These are phyloP conservation scores for Talaromyces sp. DNA, from an alignment of 2,329 filamentous ascomycete genomes.

Conservation along the genomic window DNA sequence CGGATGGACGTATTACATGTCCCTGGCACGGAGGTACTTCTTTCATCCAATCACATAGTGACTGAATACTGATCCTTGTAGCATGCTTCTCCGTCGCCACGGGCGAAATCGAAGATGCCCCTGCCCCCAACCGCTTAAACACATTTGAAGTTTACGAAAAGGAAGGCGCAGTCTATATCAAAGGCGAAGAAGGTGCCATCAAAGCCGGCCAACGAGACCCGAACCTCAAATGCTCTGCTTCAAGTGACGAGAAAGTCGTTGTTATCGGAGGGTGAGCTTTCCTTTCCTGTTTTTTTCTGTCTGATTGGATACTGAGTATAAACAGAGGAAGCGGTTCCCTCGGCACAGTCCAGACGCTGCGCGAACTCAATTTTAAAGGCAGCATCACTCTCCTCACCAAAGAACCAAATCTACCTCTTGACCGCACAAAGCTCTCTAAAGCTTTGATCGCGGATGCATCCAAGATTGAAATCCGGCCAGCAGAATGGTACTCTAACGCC, in stretches of 20 bases:
- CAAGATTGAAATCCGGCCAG: slow-evolving; percentile 73
- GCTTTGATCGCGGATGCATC: slow-evolving; percentile 75
- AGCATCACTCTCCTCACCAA: slow-evolving; percentile 76
- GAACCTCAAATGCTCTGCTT: slow-evolving; percentile 65
- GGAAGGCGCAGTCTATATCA: slow-evolving; percentile 78
- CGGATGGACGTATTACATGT: slow-evolving; percentile 79
- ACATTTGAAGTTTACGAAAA: slow-evolving; percentile 78
- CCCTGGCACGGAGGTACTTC: slow-evolving; percentile 88
- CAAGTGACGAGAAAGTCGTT: slow-evolving; percentile 60
- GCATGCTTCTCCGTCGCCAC: slow-evolving; percentile 89
- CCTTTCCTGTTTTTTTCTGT: background rate
- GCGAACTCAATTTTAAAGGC: slow-evolving; percentile 75
- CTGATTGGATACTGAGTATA: background rate
- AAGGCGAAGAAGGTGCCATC: slow-evolving; percentile 72
- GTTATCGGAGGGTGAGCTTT: slow-evolving; percentile 67
- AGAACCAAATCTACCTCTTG: slow-evolving; percentile 83
- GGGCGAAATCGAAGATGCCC: slow-evolving; percentile 92
- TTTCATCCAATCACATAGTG: background rate
- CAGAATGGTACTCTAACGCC: slow-evolving; percentile 68
- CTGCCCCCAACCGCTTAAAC: slow-evolving; percentile 79
- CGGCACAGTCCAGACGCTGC: slow-evolving; percentile 75
- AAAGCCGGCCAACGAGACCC: slow-evolving; percentile 71
- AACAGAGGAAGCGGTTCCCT: slow-evolving; percentile 75
- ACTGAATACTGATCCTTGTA: slow-evolving; percentile 31
- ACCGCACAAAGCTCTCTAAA: slow-evolving; percentile 94